A percentile compares a stretch with the other conserved stretches of the same genome.
Evolutionary conservation across 2,329 filamentous ascomycete species (phyloP).

Genomic region (Arthrobotrys megalospora): DNA sequence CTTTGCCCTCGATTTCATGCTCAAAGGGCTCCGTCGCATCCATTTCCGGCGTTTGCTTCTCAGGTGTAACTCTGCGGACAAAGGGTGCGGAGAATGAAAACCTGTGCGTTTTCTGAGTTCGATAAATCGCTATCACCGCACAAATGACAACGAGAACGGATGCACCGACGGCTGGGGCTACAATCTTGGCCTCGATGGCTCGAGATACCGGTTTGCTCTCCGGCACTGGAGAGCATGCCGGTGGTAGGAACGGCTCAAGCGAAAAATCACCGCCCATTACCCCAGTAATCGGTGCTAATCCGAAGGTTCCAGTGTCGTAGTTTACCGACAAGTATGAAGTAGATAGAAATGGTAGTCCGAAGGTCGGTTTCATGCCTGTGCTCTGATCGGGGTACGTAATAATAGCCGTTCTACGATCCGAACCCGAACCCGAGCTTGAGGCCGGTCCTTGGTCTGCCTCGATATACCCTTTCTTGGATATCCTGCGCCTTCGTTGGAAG

Average conservation of each 20-base stretch:
- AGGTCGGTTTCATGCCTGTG: background rate
- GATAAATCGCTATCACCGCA: background rate
- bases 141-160: background rate
- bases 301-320: slow-evolving; percentile 1
- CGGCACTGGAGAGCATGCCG: background rate
- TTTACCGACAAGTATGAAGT: background rate
- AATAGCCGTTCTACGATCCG: background rate
- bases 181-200: background rate
- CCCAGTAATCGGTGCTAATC: background rate
- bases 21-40: background rate
- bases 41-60: background rate
- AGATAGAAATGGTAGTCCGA: slow-evolving; percentile 1
- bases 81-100: background rate
- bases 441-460: background rate
- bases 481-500: slow-evolving; percentile 5
- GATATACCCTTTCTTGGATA: background rate
- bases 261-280: background rate
- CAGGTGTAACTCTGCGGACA: background rate
- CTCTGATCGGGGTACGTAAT: slow-evolving; percentile 3
- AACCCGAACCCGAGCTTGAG: background rate
- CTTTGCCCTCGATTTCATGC: background rate
- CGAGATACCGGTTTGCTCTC: background rate
- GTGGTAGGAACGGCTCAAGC: background rate
- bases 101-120: background rate
- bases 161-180: background rate